Evolutionary conservation across 1,284 basidiomycete species (phyloP).

Genomic region (Cerrena zonata): DNA sequence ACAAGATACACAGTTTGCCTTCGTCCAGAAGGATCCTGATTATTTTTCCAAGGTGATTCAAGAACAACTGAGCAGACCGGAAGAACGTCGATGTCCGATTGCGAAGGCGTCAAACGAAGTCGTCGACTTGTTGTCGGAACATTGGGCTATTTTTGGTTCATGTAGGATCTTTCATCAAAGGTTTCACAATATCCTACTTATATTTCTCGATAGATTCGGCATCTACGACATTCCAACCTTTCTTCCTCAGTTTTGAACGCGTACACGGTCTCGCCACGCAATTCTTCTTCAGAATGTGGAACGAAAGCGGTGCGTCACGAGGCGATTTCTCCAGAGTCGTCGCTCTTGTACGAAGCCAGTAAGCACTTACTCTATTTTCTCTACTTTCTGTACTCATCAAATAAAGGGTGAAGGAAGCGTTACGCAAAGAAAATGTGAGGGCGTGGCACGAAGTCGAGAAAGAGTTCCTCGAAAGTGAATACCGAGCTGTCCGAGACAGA

Average conservation of each 20-base stretch:
- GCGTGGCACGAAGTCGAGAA: conserved; percentile 82
- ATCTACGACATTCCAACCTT: conserved; percentile 81
- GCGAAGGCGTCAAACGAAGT: conserved; percentile 83
- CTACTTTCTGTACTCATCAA: not conserved
- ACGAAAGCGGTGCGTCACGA: conserved; percentile 78
- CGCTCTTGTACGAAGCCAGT: conserved; percentile 84
- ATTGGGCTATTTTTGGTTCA: conserved; percentile 78
- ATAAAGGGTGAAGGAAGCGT: conserved; percentile 67
- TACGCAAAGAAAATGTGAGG: conserved; percentile 71
- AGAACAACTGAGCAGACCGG: conserved; percentile 78
- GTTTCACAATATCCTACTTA: not conserved
- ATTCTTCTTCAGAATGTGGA: conserved; percentile 95
- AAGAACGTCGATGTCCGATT: conserved; percentile 78
- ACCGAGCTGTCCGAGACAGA: conserved; percentile 80
- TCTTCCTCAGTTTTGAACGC: conserved; percentile 81
- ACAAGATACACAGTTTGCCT: conserved; percentile 40
- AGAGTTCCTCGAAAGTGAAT: conserved; percentile 82
- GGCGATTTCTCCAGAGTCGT: conserved; percentile 80
- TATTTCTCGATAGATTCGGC: conserved; percentile 54
- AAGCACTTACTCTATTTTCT: conserved; percentile 28
- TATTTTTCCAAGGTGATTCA: conserved; percentile 81
- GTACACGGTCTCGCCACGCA: conserved; percentile 79
- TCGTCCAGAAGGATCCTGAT: conserved; percentile 51
- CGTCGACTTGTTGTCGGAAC: conserved; percentile 81
- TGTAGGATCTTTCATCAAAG: conserved; percentile 38